A percentile compares a stretch with the other conserved stretches of the same genome.
These are phyloP conservation scores for Ochetophila trinervis DNA, from an alignment of 306 rosid species.

Conservation along the genomic window DNA sequence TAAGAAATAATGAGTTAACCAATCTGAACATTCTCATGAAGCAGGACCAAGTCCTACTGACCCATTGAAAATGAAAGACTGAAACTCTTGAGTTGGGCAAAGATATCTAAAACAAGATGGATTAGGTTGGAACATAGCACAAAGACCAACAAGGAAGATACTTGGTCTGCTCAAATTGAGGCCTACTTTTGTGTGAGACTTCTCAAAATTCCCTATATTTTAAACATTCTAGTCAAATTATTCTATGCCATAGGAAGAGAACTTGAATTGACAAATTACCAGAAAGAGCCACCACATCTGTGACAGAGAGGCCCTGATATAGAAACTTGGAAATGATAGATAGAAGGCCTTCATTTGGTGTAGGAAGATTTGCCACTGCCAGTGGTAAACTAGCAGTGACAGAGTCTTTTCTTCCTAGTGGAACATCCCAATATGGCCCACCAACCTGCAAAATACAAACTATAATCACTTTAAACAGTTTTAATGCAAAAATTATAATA, in stretches of 20 bases:
- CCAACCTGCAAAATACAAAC: conserved; percentile 55
- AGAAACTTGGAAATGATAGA: conserved; percentile 70
- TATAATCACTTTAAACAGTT: background rate
- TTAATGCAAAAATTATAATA: background rate
- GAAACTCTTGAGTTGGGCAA: too few relatives aligned
- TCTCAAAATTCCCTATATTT: too few relatives aligned
- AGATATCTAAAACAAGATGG: too few relatives aligned
- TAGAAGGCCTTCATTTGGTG: conserved; percentile 49
- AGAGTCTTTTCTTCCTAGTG: conserved; percentile 93
- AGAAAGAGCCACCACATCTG: conserved; percentile 78
- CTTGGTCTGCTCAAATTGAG: too few relatives aligned
- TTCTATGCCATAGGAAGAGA: background rate
- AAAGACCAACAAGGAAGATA: too few relatives aligned
- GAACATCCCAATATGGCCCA: conserved; percentile 97
- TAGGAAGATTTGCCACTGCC: conserved; percentile 61
- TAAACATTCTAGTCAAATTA: too few relatives aligned
- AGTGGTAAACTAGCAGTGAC: conserved; percentile 59
- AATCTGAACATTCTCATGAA: too few relatives aligned
- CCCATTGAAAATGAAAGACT: too few relatives aligned
- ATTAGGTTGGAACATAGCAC: too few relatives aligned
- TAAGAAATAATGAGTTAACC: too few relatives aligned
- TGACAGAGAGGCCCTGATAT: conserved; percentile 78
- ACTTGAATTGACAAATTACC: conserved; percentile 37
- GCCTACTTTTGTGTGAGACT: too few relatives aligned
- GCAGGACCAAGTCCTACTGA: too few relatives aligned